Conservation (phyloP, 2,329 filamentous ascomycete species). For the Alternaria viburni region DNA sequence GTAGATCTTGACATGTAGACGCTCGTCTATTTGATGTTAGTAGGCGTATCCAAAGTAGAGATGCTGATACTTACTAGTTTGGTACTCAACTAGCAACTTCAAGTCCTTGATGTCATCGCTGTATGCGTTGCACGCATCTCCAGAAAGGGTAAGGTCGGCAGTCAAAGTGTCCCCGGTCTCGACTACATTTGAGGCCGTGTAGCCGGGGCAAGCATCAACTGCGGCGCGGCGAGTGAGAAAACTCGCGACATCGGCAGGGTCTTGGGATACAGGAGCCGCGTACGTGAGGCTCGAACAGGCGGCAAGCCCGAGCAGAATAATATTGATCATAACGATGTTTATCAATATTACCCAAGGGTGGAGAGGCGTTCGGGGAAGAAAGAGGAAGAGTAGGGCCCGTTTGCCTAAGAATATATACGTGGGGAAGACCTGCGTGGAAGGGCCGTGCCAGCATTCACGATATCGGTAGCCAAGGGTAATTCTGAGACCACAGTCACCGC, state of each 20-base stretch:
- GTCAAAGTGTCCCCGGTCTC: conserved; percentile 62
- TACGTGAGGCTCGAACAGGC: conserved; percentile 19
- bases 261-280: conserved; percentile 21
- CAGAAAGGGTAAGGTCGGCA: conserved; percentile 73
- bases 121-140: conserved; percentile 67
- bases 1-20: conserved; percentile 77
- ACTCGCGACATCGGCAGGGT: conserved; percentile 2
- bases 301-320: conserved; percentile 22
- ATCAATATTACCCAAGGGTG: conserved; percentile 5
- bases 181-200: conserved; percentile 67
- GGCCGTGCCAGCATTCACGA: conserved; percentile 4
- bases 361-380: conserved; percentile 1
- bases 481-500: conserved; percentile 12
- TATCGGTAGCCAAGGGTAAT: neutral
- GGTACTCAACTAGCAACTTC: conserved; percentile 66
- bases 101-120: conserved; percentile 64
- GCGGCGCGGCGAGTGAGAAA: conserved; percentile 11
- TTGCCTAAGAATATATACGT: conserved; percentile 12
- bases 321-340: conserved; percentile 21
- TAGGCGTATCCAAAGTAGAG: neutral
- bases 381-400: neutral
- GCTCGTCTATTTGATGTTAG: conserved; percentile 57
- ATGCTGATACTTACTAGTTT: conserved; percentile 57
- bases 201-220: conserved; percentile 69
- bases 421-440: neutral